These are phyloP conservation scores for Mycena latifolia DNA, from an alignment of 768 basidiomycete genomes.

Conservation along the genomic window DNA sequence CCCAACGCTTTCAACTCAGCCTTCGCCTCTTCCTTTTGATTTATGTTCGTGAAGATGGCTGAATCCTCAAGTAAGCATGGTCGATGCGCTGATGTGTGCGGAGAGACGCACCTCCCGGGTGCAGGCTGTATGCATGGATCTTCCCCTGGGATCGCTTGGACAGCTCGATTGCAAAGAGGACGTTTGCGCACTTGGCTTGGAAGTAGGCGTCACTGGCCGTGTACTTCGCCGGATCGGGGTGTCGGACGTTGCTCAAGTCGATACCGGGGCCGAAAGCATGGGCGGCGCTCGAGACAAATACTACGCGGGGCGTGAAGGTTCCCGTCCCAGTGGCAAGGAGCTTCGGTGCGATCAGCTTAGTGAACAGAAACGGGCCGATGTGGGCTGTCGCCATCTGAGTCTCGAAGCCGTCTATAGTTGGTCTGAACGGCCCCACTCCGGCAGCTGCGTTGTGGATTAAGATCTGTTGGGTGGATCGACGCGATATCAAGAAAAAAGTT, in stretches of 20 bases:
- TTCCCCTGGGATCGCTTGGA: constrained; percentile 9
- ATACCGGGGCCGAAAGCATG: background rate
- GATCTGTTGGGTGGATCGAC: background rate
- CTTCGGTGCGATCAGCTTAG: background rate
- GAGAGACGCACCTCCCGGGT: constrained; percentile 10
- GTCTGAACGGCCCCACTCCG: too few species aligned
- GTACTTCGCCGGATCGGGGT: background rate
- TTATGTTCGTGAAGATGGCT: constrained; percentile 21
- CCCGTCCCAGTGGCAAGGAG: background rate
- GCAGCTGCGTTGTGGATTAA: too few species aligned
- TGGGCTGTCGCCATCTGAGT: too few species aligned
- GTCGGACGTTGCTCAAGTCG: background rate
- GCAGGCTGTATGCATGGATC: constrained; percentile 21
- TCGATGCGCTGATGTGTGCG: background rate
- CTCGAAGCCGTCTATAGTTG: too few species aligned
- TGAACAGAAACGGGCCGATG: too few species aligned
- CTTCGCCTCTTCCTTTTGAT: background rate
- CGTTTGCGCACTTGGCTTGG: constrained; percentile 25
- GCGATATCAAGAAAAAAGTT: too few species aligned
- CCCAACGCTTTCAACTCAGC: background rate
- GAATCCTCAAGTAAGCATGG: background rate
- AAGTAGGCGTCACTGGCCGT: background rate
- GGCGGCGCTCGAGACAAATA: too few species aligned
- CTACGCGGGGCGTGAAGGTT: background rate
- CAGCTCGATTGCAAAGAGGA: constrained; percentile 24